Evolutionary conservation across 2,329 filamentous ascomycete species (phyloP).

Genomic region (Penicillium sp.): DNA sequence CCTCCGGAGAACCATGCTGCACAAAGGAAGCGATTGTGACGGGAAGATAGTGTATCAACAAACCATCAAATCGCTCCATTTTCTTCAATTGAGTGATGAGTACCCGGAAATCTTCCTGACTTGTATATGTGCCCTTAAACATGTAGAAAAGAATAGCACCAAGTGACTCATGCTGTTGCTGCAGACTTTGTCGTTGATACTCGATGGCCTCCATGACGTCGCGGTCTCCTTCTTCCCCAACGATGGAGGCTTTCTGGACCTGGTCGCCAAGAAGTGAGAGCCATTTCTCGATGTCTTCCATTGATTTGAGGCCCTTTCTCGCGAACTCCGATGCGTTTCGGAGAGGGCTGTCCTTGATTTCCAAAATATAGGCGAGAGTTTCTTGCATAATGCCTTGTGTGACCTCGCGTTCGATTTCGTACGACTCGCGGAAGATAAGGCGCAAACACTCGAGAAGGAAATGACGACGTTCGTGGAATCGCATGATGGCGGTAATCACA

Average conservation of each 20-base stretch:
- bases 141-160: conserved; percentile 76
- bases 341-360: conserved; percentile 50
- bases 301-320: conserved; percentile 69
- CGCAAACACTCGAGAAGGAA: conserved; percentile 81
- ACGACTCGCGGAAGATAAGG: conserved; percentile 69
- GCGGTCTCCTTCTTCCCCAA: conserved; percentile 63
- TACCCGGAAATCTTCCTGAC: conserved; percentile 67
- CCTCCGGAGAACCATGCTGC: conserved; percentile 74
- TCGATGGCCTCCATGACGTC: conserved; percentile 76
- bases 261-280: conserved; percentile 74
- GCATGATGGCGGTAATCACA: conserved; percentile 76
- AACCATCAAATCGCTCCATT: conserved; percentile 72
- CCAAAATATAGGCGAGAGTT: conserved; percentile 58
- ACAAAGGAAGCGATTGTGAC: conserved; percentile 73
- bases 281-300: conserved; percentile 75
- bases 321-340: conserved; percentile 62
- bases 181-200: conserved; percentile 74
- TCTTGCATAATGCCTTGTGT: conserved; percentile 55
- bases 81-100: conserved; percentile 68
- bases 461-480: conserved; percentile 82
- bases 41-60: conserved; percentile 77
- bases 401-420: conserved; percentile 59
- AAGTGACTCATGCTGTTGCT: conserved; percentile 85
- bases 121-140: conserved; percentile 71
- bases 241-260: conserved; percentile 69